These are phyloP conservation scores for Isoetes taiwanensis DNA, from an alignment of 75 land plant genomes.

Conservation along the genomic window DNA sequence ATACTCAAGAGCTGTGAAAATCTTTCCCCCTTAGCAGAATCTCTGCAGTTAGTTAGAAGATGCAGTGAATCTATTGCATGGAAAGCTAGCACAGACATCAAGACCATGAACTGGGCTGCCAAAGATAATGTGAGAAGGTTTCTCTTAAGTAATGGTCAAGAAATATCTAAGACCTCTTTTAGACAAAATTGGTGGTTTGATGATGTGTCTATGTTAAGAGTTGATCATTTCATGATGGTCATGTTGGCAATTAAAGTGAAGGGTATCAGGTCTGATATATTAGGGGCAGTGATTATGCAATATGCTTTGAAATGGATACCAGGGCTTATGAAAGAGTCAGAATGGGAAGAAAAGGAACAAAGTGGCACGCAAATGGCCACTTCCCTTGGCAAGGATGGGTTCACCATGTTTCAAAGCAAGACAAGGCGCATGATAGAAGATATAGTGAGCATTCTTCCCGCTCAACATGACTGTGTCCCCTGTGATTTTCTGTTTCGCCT, in stretches of 20 bases:
- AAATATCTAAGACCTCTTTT: no score
- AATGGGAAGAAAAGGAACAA: no score
- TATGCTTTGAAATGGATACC: conserved; percentile 80
- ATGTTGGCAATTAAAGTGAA: conserved; percentile 80
- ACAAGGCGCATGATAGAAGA: neutral
- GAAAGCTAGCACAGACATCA: conserved; percentile 35
- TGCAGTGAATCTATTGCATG: conserved; percentile 6
- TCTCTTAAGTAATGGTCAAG: no score
- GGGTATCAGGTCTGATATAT: conserved; percentile 60
- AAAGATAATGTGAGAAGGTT: no score
- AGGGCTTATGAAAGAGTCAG: conserved; percentile 28
- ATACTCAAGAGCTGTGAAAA: conserved; percentile 1
- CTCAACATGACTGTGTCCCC: neutral
- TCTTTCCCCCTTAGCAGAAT: neutral
- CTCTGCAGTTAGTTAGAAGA: neutral
- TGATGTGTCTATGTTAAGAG: conserved; percentile 54
- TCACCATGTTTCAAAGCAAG: neutral
- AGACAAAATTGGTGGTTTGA: conserved; percentile 96
- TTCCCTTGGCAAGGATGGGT: neutral
- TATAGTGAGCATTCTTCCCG: neutral
- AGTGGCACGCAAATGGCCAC: neutral
- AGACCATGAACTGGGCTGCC: no score
- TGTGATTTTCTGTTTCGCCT: conserved; percentile 23
- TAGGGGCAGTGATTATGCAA: conserved; percentile 62
- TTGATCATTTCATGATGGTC: conserved; percentile 65